Evolutionary conservation across 768 basidiomycete genomes (phyloP), one percentile per base, ranked within the genome.

Genomic region (Boletus huronensis): DNA sequence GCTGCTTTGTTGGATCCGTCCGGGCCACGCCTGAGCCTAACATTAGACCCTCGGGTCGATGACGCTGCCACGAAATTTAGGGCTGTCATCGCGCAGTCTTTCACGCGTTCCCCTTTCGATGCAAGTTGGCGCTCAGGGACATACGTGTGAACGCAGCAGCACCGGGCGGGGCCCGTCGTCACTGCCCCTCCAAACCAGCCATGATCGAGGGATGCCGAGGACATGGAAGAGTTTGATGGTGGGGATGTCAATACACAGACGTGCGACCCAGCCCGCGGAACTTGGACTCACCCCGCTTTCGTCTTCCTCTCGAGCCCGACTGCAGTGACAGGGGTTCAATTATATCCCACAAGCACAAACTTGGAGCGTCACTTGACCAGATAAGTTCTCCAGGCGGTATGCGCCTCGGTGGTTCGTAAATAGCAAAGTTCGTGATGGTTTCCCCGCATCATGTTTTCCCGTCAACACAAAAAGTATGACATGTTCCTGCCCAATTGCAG

Each of bases 341-440:
- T n/a, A n/a, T n/a, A n/a, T 36, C 35, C 17, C 35, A 36, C 35
- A 36, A 16, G 35, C 13, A 17, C 34, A 34, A 1, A 34, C 14
- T 34, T 34, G 31, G 14, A 13, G 34, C 34, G 16, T 35, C 34
- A 16, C 34, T 14, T 61, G 50, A 59, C 36, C 19, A 23, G 31
- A 45, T 32, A n/a, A n/a, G 32, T 54, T 21, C 6, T 36, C 29
- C 36, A 62, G 58, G 48, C 29, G 51, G 32, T 34, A 34, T 34
- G 14, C 54, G 57, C 36, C 39, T 57, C 34, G 53, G 42, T 21
- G 57, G 49, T 35, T 64, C 59, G 28, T 48, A 48, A 60, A 59
- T 48, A 51, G 45, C 6, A 53, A 50, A 21, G 54, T 57, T 52
- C 14, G 21, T 44, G 49, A 59, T 26, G 26, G n/a, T 47, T 58